Base-by-base conservation (phyloP, 768 basidiomycete species). In the Sistotremastrum niveocremeum region DNA sequence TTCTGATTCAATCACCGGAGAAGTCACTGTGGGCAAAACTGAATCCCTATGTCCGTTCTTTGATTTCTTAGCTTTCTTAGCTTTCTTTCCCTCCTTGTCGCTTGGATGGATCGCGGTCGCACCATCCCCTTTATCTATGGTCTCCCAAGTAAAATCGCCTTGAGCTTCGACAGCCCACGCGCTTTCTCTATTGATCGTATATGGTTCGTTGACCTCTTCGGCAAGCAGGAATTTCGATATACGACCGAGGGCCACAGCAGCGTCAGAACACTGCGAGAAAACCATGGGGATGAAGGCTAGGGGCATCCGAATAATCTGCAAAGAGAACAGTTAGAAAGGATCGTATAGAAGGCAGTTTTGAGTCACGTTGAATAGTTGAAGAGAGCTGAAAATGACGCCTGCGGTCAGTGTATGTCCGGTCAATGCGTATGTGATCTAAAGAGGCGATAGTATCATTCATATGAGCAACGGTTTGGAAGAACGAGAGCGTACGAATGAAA, bases 351-450 rank as follows among this genome's bases (percentile, higher is more conserved):
- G 11, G 34, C 28, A 29, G 30, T 10, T 52, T 61, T 57, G 57
- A 35, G 45, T 36, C 38, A 49, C 43, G 49, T 61, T 62, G 57
- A 64, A 65, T 34, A 61, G 55, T 41, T 65, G 63, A 20, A 66
- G 51, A 3, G 57, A 56, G 2, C 60, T 50, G 52, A 66, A 65
- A 44, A 66, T 52, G 5, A 50, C 20, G 0, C 77, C 72, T 2
- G 76, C 59, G 49, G 72, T 67, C 32, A 81, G 65, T 5, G 62
- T 54, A 47, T 80, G 76, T 6, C 74, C 75, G 33, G 63, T 73
- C n/a, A 81, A 57, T 1, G 69, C 66, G 53, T 82, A 84, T 0
- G 79, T 78, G 50, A 84, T 74, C 73, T 81, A 57, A 38, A 20
- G 20, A 20, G 20, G 20, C 20, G 20, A 20, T 20, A 20, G 20